Base-by-base conservation (phyloP, 768 basidiomycete genomes). In the Mycena leptocephala region DNA sequence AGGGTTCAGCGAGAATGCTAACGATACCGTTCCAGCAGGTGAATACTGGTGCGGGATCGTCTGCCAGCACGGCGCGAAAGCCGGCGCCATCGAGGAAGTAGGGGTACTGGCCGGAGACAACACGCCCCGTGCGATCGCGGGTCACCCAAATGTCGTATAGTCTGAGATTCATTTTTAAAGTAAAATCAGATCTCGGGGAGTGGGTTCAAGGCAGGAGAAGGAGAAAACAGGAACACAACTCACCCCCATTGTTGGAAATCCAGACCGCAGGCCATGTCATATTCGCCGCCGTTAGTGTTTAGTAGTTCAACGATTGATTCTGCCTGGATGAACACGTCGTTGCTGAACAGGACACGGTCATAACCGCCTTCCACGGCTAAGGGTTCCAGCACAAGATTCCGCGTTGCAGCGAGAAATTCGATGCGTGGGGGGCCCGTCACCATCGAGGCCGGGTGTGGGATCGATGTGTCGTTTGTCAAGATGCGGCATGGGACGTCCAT, bases 21-120 rank as follows among this genome's bases (percentile, higher is more conserved):
- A 82, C 82, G 73, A 89, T 85, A 43, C 88, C 88, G 64, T 89
- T 89, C 88, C 88, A 89, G 79, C 88, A 89, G 1, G 86, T 71
- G 70, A 86, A 86, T 3, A 88, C 88, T 11, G 88, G 86, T 1
- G 82, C 88, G 13, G 88, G 86, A 13, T 85, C 83, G 46, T 85
- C 87, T 20, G 43, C 70, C 56, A 82, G 76, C 76, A 89, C 81
- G 6, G 85, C 83, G 41, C 78, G 76, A 67, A 83, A 82, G 55
- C 78, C 84, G 10, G 80, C 82, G 2, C 80, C 74, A 53, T 89
- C 87, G 53, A 88, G 82, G 73, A 88, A 85, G 74, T 86, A 88
- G 0, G 88, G 88, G 86, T 87, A 84, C 53, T 76, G 72, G 30
- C 71, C 61, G 11, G 83, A 80, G 16, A 78, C 78, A 35, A 84